Base-by-base conservation (phyloP, 73 alveolate genomes). In the Paramecium tetraurelia region DNA sequence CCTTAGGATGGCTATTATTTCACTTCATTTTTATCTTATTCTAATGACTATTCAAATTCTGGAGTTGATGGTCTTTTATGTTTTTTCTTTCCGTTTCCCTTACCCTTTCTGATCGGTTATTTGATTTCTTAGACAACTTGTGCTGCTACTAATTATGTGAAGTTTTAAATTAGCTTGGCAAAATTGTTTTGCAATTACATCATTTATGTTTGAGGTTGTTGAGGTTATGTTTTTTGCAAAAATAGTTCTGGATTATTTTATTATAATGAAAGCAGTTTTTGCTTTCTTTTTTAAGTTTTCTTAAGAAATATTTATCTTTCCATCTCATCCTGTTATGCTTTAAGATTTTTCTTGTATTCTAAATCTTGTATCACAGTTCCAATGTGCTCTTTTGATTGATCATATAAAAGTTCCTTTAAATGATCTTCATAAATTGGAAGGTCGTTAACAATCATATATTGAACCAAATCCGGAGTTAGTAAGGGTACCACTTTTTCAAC, bases 361-460 rank as follows among this genome's bases (percentile, higher is more conserved):
- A 53, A 53, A 4, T 53, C 69, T n/a, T 53, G 14, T 7, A 53
- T 53, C 1, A 53, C 69, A 18, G 31, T 53, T 53, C 69, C 69
- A 53, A 53, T 53, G 21, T 53, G 69, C 7, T 53, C 69, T 53
- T 80, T 53, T 53, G 69, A 53, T 53, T 53, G 14, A 53, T 53
- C 31, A 53, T 18, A 53, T 53, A 53, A 53, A 0, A 53, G n/a
- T 53, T 53, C 69, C n/a, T 53, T 53, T 48, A 80, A 80, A 44
- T 80, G 75, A 16, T 80, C 90, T 43, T 80, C 90, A 80, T 80
- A 80, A n/a, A 80, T 43, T 18, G 90, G 90, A 8, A 80, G 53
- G 8, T 48, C 90, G 14, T 80, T 80, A 9, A 22, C 90, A 41
- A 80, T 80, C 57, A 80, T 20, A 14, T 40, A 31, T 22, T 80